phyloP scores from a whole-genome alignment of 208 protist species.

The Tritrichomonas foetus region DNA sequence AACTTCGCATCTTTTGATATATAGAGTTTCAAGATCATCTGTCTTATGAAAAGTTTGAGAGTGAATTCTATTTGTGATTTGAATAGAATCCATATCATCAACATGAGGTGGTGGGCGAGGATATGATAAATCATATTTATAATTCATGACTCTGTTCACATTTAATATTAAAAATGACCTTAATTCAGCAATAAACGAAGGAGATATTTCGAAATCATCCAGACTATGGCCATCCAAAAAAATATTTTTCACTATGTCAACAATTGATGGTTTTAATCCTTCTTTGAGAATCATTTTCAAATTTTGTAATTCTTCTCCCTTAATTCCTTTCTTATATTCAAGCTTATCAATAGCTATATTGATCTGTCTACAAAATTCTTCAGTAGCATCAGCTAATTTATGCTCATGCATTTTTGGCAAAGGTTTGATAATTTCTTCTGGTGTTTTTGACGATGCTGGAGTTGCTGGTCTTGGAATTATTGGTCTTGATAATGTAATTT shows the following conservation, averaged over 20 bases:
- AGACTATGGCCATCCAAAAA: too few species aligned
- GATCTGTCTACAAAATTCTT: background rate
- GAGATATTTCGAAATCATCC: too few species aligned
- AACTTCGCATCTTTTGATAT: background rate
- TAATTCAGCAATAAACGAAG: background rate
- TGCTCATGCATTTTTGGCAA: background rate
- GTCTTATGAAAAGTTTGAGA: background rate
- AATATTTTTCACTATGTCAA: background rate
- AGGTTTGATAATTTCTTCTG: constrained; percentile 1
- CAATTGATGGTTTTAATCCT: background rate
- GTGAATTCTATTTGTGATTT: background rate
- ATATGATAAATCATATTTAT: background rate
- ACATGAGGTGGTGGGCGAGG: background rate
- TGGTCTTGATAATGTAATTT: background rate
- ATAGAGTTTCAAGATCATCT: background rate
- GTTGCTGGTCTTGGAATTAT: background rate
- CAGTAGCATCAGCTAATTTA: background rate
- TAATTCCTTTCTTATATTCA: too few species aligned
- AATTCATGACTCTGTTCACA: background rate
- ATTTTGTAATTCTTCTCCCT: background rate
- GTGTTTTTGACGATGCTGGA: background rate
- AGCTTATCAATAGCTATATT: background rate
- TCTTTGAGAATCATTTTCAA: constrained; percentile 19
- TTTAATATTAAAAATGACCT: background rate
- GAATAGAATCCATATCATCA: background rate